These are phyloP conservation scores for Solanum pinnatisectum DNA, from an alignment of 257 asterid species.

Conservation along the genomic window DNA sequence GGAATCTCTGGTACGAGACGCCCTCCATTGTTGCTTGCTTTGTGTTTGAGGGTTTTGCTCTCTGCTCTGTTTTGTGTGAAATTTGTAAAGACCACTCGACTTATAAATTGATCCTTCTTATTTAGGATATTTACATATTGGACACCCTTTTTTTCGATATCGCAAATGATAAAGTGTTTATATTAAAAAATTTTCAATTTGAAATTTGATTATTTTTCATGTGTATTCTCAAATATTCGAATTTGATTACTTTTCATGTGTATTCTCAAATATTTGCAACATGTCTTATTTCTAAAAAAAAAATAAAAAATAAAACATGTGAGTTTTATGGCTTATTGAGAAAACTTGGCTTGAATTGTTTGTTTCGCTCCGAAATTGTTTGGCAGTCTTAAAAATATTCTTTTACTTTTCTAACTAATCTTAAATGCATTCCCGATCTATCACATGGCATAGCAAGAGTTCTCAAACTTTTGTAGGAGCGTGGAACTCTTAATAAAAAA, in stretches of 20 bases:
- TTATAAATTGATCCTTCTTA: background rate
- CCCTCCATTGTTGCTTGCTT: constrained; percentile 37
- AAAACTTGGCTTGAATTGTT: background rate
- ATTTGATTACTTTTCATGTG: accelerated
- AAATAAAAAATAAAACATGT: too few species aligned
- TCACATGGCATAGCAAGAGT: accelerated
- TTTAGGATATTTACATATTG: background rate
- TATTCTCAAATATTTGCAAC: too few species aligned
- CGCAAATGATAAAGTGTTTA: too few species aligned
- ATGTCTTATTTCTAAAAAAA: too few species aligned
- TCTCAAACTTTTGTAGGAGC: background rate
- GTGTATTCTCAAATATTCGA: too few species aligned
- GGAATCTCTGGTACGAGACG: constrained; percentile 79
- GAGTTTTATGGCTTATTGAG: background rate
- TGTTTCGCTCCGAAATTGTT: accelerated
- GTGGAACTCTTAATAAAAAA: accelerated
- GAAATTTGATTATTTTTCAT: too few species aligned
- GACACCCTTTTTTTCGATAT: background rate
- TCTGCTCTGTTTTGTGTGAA: background rate
- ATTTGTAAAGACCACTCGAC: background rate
- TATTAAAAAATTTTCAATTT: too few species aligned
- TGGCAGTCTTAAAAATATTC: accelerated
- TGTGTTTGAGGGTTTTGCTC: background rate
- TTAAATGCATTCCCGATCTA: accelerated
- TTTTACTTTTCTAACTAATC: too few species aligned